Evolutionary conservation across 192 early-diverging fungal genomes (phyloP).

Genomic region (Coemansia sp.): DNA sequence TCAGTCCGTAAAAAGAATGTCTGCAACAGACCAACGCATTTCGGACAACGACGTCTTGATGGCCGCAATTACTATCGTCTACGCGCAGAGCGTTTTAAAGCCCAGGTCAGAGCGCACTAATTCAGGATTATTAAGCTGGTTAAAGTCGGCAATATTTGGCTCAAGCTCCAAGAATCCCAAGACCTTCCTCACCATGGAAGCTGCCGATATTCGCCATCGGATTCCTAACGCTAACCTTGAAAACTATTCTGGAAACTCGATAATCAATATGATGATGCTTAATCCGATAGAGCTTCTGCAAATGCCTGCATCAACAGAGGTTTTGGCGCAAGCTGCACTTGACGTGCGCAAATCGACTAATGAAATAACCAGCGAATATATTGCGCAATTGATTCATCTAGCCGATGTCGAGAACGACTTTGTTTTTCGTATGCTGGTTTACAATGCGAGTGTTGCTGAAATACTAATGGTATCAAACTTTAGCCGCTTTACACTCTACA

Average conservation of each 20-base stretch:
- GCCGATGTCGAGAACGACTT: background rate
- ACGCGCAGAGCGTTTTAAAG: conserved; percentile 5
- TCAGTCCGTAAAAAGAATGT: background rate
- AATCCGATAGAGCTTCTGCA: conserved; percentile 5
- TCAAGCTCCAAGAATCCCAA: background rate
- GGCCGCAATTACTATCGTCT: background rate
- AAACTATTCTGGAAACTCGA: conserved; percentile 5
- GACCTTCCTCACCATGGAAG: background rate
- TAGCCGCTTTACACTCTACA: background rate
- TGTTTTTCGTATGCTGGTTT: background rate
- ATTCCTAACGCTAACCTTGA: background rate
- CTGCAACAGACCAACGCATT: background rate
- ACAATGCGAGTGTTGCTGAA: background rate
- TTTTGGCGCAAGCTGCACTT: background rate
- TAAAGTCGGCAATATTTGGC: background rate
- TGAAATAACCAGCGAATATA: conserved; percentile 2
- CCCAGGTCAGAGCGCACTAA: background rate
- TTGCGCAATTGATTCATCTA: background rate
- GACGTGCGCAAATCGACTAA: background rate
- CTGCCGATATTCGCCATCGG: conserved; percentile 6
- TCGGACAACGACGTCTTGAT: conserved; percentile 24
- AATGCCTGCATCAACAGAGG: conserved; percentile 1
- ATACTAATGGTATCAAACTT: background rate
- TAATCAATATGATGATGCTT: background rate
- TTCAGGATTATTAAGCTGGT: background rate